These are phyloP conservation scores for Lactarius sanguifluus DNA, from an alignment of 768 basidiomycete genomes.

Conservation along the genomic window DNA sequence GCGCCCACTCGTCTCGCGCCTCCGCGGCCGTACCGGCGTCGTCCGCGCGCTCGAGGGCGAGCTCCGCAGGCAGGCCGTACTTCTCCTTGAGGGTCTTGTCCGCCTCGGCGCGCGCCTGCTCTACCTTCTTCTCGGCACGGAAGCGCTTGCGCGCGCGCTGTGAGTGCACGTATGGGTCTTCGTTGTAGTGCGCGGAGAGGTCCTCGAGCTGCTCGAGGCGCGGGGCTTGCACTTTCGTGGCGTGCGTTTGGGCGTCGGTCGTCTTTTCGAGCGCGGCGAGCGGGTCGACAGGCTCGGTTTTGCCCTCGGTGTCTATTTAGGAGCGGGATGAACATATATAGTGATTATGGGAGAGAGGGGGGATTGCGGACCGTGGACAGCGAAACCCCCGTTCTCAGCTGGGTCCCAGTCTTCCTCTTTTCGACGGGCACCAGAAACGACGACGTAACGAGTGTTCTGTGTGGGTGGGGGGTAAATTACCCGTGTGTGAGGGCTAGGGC, in stretches of 20 bases:
- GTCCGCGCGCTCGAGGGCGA: slow-evolving; percentile 67
- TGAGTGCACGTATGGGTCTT: slow-evolving; percentile 86
- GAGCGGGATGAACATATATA: not conserved
- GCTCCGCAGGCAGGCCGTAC: slow-evolving; percentile 72
- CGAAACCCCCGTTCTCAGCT: slow-evolving; percentile 91
- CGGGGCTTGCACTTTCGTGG: slow-evolving; percentile 72
- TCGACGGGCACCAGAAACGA: slow-evolving; percentile 86
- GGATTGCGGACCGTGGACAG: slow-evolving; percentile 66
- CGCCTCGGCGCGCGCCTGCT: slow-evolving; percentile 60
- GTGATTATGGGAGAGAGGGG: not conserved
- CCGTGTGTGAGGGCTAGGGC: not conserved
- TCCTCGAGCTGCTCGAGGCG: slow-evolving; percentile 78
- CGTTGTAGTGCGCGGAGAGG: slow-evolving; percentile 73
- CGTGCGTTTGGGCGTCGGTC: slow-evolving; percentile 67
- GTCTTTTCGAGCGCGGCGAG: slow-evolving; percentile 89
- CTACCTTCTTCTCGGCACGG: slow-evolving; percentile 82
- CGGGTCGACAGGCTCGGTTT: slow-evolving; percentile 68
- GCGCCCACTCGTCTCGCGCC: slow-evolving; percentile 64
- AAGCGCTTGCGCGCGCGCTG: slow-evolving; percentile 74
- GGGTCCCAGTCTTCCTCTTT: slow-evolving; percentile 98
- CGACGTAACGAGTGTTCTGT: slow-evolving; percentile 94
- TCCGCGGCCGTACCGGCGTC: slow-evolving; percentile 51
- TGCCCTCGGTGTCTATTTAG: slow-evolving; percentile 64
- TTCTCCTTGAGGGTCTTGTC: slow-evolving; percentile 72
- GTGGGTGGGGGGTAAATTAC: not conserved